phyloP scores from a whole-genome alignment of 1,284 basidiomycete genomes.

The Leucoagaricus sp. region DNA sequence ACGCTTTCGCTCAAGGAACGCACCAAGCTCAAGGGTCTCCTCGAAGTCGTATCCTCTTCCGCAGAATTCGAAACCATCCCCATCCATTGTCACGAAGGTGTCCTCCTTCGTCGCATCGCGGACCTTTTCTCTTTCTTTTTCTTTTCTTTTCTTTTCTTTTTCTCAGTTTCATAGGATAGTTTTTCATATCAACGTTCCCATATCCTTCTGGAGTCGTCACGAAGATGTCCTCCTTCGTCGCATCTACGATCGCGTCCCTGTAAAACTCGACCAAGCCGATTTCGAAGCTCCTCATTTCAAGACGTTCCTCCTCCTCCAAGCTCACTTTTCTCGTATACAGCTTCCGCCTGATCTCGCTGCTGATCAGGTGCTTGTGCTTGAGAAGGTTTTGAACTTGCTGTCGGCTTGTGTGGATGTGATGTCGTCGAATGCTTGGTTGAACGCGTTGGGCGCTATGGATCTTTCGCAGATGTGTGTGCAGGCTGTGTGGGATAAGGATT shows the following conservation, averaged over 20 bases:
- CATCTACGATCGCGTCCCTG: slow-evolving; percentile 96
- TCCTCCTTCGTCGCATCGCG: too few species aligned
- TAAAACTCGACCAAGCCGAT: slow-evolving; percentile 86
- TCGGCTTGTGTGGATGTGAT: slow-evolving; percentile 95
- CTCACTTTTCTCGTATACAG: slow-evolving; percentile 92
- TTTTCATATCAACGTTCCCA: too few species aligned
- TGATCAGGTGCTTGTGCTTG: slow-evolving; percentile 88
- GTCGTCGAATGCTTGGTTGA: slow-evolving; percentile 94
- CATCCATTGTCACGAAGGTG: slow-evolving; percentile 90
- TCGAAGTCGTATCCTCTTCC: slow-evolving; percentile 95
- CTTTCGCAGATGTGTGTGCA: slow-evolving; percentile 99
- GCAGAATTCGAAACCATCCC: slow-evolving; percentile 96
- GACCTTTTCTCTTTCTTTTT: too few species aligned
- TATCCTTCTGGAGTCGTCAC: too few species aligned
- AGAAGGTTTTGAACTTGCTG: slow-evolving; percentile 88
- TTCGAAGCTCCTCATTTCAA: slow-evolving; percentile 98
- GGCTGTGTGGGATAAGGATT: slow-evolving; percentile 96
- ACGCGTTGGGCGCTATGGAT: slow-evolving; percentile 97
- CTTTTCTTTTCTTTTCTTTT: too few species aligned
- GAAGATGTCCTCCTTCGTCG: slow-evolving; percentile 83
- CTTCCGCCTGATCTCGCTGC: slow-evolving; percentile 92
- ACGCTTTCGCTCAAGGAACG: slow-evolving; percentile 93
- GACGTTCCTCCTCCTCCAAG: slow-evolving; percentile 94
- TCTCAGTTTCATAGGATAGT: too few species aligned
- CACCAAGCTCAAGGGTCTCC: slow-evolving; percentile 96